Percentiles rank a stretch among this genome's conserved stretches.
Evolutionary conservation across 768 basidiomycete species (phyloP).

Genomic region (Leucosporidium scottii): DNA sequence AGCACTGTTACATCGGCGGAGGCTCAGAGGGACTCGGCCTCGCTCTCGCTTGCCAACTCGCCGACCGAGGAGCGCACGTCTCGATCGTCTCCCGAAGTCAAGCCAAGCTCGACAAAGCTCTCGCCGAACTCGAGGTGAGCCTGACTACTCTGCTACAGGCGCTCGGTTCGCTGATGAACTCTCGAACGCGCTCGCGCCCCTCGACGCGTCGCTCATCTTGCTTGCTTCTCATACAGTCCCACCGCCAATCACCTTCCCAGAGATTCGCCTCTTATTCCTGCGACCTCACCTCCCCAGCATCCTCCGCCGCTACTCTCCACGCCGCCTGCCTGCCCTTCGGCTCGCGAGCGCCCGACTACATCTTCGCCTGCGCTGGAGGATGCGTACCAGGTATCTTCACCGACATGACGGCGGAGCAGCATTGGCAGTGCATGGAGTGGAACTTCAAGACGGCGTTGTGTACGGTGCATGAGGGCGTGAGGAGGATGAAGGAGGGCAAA

Average conservation of each 20-base stretch:
- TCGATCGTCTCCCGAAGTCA: conserved; percentile 76
- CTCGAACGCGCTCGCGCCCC: not conserved
- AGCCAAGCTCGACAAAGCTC: conserved; percentile 55
- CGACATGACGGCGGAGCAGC: conserved; percentile 57
- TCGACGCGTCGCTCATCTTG: not conserved
- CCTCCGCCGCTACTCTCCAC: conserved; percentile 58
- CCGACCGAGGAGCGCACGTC: conserved; percentile 65
- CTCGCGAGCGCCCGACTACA: conserved; percentile 61
- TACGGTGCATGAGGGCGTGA: conserved; percentile 58
- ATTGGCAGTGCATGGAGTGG: conserved; percentile 55
- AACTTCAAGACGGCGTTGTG: conserved; percentile 56
- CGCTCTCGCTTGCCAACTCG: conserved; percentile 60
- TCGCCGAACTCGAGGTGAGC: conserved; percentile 60
- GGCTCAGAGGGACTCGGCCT: conserved; percentile 76
- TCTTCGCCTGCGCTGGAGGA: conserved; percentile 73
- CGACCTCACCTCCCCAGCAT: conserved; percentile 52
- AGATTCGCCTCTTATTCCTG: conserved; percentile 61
- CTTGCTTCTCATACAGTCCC: conserved; percentile 44
- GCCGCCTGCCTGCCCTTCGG: conserved; percentile 53
- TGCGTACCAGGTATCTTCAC: conserved; percentile 62
- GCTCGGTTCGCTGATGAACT: not conserved
- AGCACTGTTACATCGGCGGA: conserved; percentile 84
- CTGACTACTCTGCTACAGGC: not conserved
- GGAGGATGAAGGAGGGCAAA: conserved; percentile 56
- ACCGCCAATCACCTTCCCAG: conserved; percentile 55